Base-by-base conservation (phyloP, 2,329 filamentous ascomycete genomes). In the Colletotrichum coccodes region DNA sequence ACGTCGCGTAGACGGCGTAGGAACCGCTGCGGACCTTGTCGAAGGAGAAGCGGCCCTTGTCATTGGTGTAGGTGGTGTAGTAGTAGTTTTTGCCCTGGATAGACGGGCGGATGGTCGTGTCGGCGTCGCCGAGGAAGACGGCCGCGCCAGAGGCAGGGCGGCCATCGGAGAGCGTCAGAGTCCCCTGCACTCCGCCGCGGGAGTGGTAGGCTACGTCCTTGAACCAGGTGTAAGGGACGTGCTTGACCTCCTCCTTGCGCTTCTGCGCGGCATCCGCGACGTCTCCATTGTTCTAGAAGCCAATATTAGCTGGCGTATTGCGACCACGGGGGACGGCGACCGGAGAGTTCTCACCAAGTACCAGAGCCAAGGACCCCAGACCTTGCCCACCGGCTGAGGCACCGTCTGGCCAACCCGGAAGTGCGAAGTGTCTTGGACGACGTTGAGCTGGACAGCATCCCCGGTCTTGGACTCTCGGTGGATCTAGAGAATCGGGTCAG, bases 151-250 rank as follows among this genome's bases (percentile, higher is more conserved):
- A 75, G 3, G 83, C 83, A 11, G 82, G 79, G 3, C 81, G 77
- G 4, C 83, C 83, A 60, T 84, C 81, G n/a, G 78, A 81, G 6
- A 85, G 77, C 0, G 77, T 66, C 1, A 85, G 73, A 1, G 73
- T 76, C 21, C 83, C 83, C 16, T 78, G 75, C 4, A 85, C 75
- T 9, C 76, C 77, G 38, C 82, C 82, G 8, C 83, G 81, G 4
- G 79, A 77, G 49, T 83, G 80, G 74, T 84, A 85, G 6, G 75
- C 75, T 0, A 76, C 68, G 70, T 82, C 74, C 7, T 81, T 73
- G 69, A 84, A 79, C 83, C 83, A 85, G 18, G 75, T 72, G 71
- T 85, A 85, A 0, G 84, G 83, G 77, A 82, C 85, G 1, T 74
- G 74, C 4, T 72, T 58, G 30, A 77, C 73, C 72, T 85, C 83